phyloP scores from a whole-genome alignment of 768 basidiomycete species.

The Sporobolomyces roseus region DNA sequence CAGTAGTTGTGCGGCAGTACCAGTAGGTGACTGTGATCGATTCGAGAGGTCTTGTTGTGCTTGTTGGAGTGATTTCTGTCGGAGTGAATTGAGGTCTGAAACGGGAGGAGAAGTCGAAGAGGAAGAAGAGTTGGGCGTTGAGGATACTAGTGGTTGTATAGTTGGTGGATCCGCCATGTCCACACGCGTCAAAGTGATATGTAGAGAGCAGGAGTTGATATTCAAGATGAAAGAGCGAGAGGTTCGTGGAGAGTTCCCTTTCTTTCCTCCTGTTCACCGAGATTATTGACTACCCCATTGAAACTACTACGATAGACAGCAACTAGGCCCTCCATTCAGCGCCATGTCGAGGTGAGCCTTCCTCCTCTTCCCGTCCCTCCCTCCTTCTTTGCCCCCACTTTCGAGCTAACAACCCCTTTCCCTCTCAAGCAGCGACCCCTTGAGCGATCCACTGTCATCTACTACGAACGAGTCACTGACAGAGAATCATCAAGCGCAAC shows the following conservation, averaged over 20 bases:
- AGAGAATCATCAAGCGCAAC: background rate
- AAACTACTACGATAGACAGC: no score
- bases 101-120: constrained; percentile 1
- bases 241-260: background rate
- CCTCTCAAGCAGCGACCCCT: background rate
- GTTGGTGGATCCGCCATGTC: background rate
- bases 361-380: background rate
- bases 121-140: background rate
- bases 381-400: background rate
- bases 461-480: background rate
- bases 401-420: background rate
- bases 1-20: background rate
- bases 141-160: background rate
- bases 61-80: constrained; percentile 8
- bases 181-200: background rate
- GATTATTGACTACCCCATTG: no score
- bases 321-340: no score
- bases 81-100: background rate
- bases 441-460: background rate
- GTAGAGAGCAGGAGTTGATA: background rate
- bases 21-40: background rate
- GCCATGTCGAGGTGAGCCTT: constrained; percentile 1
- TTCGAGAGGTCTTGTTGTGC: constrained; percentile 10
- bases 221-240: background rate
- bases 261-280: background rate